These are phyloP conservation scores for Fonsecaea nubica DNA, from an alignment of 2,329 filamentous ascomycete species.

Conservation along the genomic window DNA sequence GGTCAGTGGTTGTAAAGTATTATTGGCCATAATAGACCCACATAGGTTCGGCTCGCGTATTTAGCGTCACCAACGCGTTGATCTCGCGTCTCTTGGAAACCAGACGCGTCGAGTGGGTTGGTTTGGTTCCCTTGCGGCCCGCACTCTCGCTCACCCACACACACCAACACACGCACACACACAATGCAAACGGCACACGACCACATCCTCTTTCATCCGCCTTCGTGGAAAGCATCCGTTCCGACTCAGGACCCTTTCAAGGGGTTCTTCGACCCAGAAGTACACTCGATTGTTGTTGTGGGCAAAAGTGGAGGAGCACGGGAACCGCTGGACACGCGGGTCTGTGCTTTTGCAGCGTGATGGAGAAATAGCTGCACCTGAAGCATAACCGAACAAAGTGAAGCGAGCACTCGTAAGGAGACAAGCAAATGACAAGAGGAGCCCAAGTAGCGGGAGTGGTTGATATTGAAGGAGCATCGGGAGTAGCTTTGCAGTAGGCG, in stretches of 20 bases:
- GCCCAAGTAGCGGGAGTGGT: slow-evolving; percentile 4
- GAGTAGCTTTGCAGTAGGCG: slow-evolving; percentile 16
- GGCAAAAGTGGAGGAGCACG: slow-evolving; percentile 10
- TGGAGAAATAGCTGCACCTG: slow-evolving; percentile 8
- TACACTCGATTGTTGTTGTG: not conserved
- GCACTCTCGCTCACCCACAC: not conserved
- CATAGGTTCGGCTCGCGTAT: not conserved
- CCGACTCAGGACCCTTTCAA: not conserved
- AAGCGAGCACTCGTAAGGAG: slow-evolving; percentile 17
- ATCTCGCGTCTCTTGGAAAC: slow-evolving; percentile 19
- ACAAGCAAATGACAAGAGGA: not conserved
- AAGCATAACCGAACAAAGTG: slow-evolving; percentile 16
- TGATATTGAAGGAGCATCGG: not conserved
- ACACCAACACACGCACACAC: not conserved
- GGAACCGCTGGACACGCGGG: slow-evolving; percentile 21
- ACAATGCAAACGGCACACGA: slow-evolving; percentile 4
- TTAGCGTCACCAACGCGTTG: slow-evolving; percentile 8
- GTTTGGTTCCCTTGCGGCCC: slow-evolving; percentile 3
- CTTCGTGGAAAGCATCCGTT: not conserved
- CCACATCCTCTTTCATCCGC: slow-evolving; percentile 3
- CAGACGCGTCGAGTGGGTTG: slow-evolving; percentile 16
- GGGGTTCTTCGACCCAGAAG: not conserved
- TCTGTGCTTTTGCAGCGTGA: slow-evolving; percentile 27
- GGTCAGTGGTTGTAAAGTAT: too few species aligned
- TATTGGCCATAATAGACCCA: not conserved